phyloP scores from a whole-genome alignment of 768 basidiomycete species.

The Boletus sensibilis region DNA sequence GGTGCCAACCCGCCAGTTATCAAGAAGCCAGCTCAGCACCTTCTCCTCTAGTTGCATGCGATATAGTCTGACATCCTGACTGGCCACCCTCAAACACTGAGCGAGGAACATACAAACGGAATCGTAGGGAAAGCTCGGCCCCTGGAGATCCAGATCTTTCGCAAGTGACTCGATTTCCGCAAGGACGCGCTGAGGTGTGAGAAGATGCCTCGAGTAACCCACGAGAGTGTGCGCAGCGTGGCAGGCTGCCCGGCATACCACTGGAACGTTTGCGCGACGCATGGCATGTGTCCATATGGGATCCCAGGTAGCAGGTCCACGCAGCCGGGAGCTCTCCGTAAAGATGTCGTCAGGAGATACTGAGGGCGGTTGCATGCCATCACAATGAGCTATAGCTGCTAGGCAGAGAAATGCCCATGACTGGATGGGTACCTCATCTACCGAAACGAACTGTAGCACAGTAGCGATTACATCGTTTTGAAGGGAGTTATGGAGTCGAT shows the following conservation, averaged over 20 bases:
- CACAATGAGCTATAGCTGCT: slow-evolving; percentile 64
- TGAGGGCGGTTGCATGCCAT: slow-evolving; percentile 24
- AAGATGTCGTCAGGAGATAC: not conserved
- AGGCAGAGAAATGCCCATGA: slow-evolving; percentile 85
- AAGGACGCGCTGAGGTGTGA: slow-evolving; percentile 58
- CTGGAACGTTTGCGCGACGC: slow-evolving; percentile 65
- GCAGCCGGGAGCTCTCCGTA: not conserved
- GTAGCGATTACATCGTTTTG: slow-evolving; percentile 54
- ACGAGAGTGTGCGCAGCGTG: slow-evolving; percentile 63
- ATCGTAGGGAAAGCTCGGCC: slow-evolving; percentile 83
- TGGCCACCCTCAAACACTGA: slow-evolving; percentile 65
- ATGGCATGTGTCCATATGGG: slow-evolving; percentile 80
- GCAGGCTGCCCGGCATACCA: slow-evolving; percentile 77
- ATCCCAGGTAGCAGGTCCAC: slow-evolving; percentile 58
- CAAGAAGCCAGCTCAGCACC: slow-evolving; percentile 76
- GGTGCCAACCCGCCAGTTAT: slow-evolving; percentile 59
- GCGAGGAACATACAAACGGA: slow-evolving; percentile 84
- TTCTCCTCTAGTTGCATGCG: slow-evolving; percentile 87
- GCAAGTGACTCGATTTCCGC: slow-evolving; percentile 75
- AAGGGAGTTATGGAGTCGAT: slow-evolving; percentile 52
- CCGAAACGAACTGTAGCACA: slow-evolving; percentile 59
- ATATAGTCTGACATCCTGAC: slow-evolving; percentile 80
- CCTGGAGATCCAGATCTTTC: slow-evolving; percentile 87
- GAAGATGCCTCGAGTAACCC: slow-evolving; percentile 37
- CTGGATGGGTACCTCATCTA: slow-evolving; percentile 65